Base-by-base conservation (phyloP, 306 rosid genomes). In the Trifolium subterraneum region DNA sequence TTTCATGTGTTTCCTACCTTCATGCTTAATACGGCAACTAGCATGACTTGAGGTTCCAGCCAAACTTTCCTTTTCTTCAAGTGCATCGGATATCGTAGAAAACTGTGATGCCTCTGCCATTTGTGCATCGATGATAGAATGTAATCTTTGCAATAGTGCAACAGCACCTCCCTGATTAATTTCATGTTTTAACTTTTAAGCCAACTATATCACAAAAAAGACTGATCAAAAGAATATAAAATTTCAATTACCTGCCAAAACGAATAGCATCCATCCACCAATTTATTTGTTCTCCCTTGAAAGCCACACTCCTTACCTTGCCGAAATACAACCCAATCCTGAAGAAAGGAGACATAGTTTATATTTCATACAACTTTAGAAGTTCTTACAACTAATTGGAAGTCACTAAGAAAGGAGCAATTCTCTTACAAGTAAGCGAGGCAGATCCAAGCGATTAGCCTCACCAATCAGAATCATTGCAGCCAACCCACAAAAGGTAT, bases 261-360 rank as follows among this genome's bases (percentile, higher is more conserved):
- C 56, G 98, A 93, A 79, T 93, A 93, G 89, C 98, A 93, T 64
- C 98, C 97, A 72, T 91, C 98, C 23, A 93, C 96, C 87, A 93
- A 71, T 83, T 93, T 91, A 89, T 93, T 93, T 29, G 98, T 93
- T 81, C 98, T 88, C 71, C 98, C 98, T 84, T 93, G 98, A 78
- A 93, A 93, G 77, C 98, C 97, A 56, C 86, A 79, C 85, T 93
- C 98, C 68, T 44, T 86, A 75, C 97, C 94, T 81, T 93, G 98
- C 60, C 97, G 89, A 74, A 87, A 89, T 65, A 88, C 96, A 76
- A 81, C 89, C 98, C 98, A 93, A 39, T 89, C 94, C 98, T 93
- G 64, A 74, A 45, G 73, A 72, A 78, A 76, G 4, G 71, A 66
- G 66, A 38, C n/a, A 23, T 29, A 69, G 13, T 74, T 10, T 70